Evolutionary conservation across 208 protist species (phyloP), one percentile per base, ranked within the genome.

Genomic region (Vickermania ingenoplastis): DNA sequence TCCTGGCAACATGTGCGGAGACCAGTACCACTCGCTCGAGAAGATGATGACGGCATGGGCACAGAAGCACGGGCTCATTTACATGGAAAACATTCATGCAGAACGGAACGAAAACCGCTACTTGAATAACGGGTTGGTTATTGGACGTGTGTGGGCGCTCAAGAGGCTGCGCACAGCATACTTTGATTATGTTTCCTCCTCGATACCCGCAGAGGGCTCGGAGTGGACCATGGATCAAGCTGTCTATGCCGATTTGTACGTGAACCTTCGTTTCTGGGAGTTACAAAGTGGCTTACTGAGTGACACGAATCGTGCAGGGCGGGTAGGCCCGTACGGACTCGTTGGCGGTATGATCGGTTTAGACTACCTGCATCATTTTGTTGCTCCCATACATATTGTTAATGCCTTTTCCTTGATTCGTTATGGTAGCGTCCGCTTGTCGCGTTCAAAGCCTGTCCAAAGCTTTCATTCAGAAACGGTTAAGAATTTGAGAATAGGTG

Each of bases 141-240:
- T 54, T 5, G 50, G 21, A 54, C 50, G 50, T 17, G 50, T 54
- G 23, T 54, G 50, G 50, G 50, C 50, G 5, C 24, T 25, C 50
- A 26, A 17, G 22, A 54, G 11, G 5, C 13, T 26, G 7, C 24
- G 50, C 5, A 7, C 5, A 5, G 21, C 50, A 17, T 28, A 25
- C 22, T 54, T 28, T 21, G 21, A 54, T 27, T 54, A 28, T 13
- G 11, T 21, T 5, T 11, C 7, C 5, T 11, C 50, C 5, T 5
- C 23, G 23, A 11, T 26, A 25, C 21, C 21, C 7, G 21, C 50
- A 54, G 50, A 17, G 50, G 24, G 21, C n/a, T n/a, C 11, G 7
- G 36, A 45, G 36, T 45, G 36, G 36, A 54, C 13, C 5, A 26
- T 54, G 50, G 13, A 13, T 28, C 50, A 54, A 13, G 21, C 5